Evolutionary conservation across 306 rosid species (phyloP), one percentile per base, ranked within the genome.

Genomic region (Alnus rubra): DNA sequence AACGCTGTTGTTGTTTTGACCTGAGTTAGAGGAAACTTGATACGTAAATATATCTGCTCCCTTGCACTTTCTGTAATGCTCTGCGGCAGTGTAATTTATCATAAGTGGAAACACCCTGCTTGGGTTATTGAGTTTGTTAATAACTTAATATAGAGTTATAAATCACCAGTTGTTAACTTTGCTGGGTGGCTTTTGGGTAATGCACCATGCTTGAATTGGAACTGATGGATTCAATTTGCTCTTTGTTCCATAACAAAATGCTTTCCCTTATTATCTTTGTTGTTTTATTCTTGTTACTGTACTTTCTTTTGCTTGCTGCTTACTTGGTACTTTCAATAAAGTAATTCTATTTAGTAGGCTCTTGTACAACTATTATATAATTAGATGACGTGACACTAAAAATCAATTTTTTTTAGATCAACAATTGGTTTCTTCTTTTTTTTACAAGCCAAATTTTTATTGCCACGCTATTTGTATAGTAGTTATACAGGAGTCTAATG

Each of bases 91-190:
- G 76, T 75, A 79, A 64, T 74, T 58, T 78, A 76, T 75, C 53
- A 30, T 35, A 37, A 55, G 65, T 75, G 68, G 71, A 72, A 74
- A 56, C 52, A 81, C 74, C 81, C 50, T 49, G 51, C 64, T 48
- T 76, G 56, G 49, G 75, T 74, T 76, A 78, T 64, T 72, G 63
- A 74, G 64, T 68, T 58, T 78, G 80, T 86, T 48, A 68, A 73
- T 5, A 6, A n/a, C n/a, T n/a, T n/a, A n/a, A n/a, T n/a, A n/a
- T 72, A 76, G 67, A 69, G 77, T 65, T 84, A 42, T 10, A 28
- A 71, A 37, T 74, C 73, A 50, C 35, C 60, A 42, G 15, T 45
- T 5, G n/a, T n/a, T n/a, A 23, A 60, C 33, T 9, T 60, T 73
- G 62, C 45, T 78, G 75, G 37, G 31, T 8, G 51, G 33, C 31